phyloP scores from a whole-genome alignment of 345 rosid genomes.

The Sonneratia alba region DNA sequence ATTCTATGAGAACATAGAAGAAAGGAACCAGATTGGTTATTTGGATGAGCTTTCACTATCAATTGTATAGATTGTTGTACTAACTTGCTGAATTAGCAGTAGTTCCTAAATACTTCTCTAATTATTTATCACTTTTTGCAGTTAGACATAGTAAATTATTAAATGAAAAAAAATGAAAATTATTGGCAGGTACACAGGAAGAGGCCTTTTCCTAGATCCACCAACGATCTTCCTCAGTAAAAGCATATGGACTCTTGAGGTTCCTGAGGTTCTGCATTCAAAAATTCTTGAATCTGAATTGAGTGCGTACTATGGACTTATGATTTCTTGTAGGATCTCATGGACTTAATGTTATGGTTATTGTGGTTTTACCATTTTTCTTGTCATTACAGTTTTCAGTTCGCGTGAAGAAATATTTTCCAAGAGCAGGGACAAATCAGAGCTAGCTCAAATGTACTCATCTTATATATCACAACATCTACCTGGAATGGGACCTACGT shows the following conservation, averaged over 20 bases:
- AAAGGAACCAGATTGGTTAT: neutral
- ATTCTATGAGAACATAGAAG: neutral
- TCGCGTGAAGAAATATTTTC: constrained; percentile 57
- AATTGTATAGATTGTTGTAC: neutral
- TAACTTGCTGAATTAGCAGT: neutral
- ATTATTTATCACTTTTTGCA: neutral
- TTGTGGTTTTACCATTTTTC: constrained; percentile 11
- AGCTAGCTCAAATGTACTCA: constrained; percentile 49
- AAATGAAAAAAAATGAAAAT: neutral
- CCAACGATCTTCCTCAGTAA: constrained; percentile 65
- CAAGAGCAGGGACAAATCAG: constrained; percentile 52
- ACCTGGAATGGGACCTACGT: constrained; percentile 21
- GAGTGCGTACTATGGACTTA: constrained; percentile 29
- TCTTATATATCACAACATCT: constrained; percentile 51
- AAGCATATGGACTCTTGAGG: constrained; percentile 51
- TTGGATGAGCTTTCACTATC: neutral
- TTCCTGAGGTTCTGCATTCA: constrained; percentile 45
- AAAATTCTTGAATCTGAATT: constrained; percentile 17
- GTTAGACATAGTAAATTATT: neutral
- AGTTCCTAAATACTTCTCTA: neutral
- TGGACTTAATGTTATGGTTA: neutral
- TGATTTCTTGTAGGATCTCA: neutral
- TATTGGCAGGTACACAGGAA: constrained; percentile 72
- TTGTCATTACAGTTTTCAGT: constrained; percentile 43
- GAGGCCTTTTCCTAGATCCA: constrained; percentile 88